Evolutionary conservation across 768 basidiomycete species (phyloP).

Genomic region (Cyathus striatus): DNA sequence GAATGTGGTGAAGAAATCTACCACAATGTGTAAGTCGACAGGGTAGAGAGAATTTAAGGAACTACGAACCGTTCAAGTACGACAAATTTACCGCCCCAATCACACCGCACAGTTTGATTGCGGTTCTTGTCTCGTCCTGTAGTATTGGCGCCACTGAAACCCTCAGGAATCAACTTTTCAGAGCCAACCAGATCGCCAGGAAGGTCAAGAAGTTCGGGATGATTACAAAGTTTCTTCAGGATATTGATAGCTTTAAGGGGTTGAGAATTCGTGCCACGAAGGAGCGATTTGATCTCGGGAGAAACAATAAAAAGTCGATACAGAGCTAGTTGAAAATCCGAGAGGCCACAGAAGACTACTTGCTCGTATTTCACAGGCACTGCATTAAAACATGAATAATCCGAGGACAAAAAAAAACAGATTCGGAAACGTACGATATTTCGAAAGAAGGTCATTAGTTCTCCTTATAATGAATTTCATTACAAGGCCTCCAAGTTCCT

Average conservation of each 20-base stretch:
- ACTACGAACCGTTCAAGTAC: constrained; percentile 81
- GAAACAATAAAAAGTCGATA: constrained; percentile 91
- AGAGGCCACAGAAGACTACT: constrained; percentile 88
- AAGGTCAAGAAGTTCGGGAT: constrained; percentile 84
- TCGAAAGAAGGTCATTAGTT: constrained; percentile 91
- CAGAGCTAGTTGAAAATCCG: constrained; percentile 76
- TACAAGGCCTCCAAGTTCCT: constrained; percentile 82
- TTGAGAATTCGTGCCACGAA: constrained; percentile 84
- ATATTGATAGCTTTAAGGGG: constrained; percentile 96
- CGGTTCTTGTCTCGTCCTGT: constrained; percentile 35
- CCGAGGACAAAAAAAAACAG: background rate
- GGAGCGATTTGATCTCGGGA: constrained; percentile 84
- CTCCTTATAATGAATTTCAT: constrained; percentile 93
- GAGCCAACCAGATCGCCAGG: constrained; percentile 82
- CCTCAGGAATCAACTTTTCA: constrained; percentile 76
- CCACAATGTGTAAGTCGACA: background rate
- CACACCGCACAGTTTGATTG: constrained; percentile 57
- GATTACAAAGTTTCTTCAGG: constrained; percentile 93
- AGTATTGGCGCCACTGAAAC: constrained; percentile 58
- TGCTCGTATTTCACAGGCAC: constrained; percentile 99
- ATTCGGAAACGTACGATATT: constrained; percentile 66
- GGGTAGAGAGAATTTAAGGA: background rate
- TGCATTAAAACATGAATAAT: constrained; percentile 23
- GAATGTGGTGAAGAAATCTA: constrained; percentile 86
- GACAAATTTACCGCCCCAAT: constrained; percentile 89